Conservation (phyloP, 495 filamentous ascomycete species). For the Tuber calosporum region DNA sequence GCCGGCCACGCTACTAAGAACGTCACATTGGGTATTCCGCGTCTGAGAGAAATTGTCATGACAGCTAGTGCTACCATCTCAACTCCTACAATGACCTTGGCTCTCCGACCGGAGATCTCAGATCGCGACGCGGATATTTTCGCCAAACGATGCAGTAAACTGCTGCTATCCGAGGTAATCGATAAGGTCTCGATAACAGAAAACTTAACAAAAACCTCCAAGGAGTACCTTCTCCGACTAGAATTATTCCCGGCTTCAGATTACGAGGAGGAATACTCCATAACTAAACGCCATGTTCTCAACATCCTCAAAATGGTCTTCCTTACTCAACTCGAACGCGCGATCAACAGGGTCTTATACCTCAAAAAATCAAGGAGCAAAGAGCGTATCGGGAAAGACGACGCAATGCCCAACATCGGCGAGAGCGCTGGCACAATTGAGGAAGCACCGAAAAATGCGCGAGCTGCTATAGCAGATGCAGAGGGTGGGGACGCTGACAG, state of each 20-base stretch:
- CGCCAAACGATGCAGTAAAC: conserved; percentile 84
- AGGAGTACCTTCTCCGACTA: conserved; percentile 75
- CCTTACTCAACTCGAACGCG: conserved; percentile 58
- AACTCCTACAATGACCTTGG: conserved; percentile 86
- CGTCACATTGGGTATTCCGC: conserved; percentile 96
- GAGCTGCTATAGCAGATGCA: conserved; percentile 49
- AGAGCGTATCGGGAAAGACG: conserved; percentile 53
- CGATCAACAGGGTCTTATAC: conserved; percentile 70
- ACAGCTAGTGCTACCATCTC: conserved; percentile 80
- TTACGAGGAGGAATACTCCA: conserved; percentile 77
- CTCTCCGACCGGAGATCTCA: conserved; percentile 64
- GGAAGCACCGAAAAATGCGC: conserved; percentile 43
- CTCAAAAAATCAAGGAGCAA: conserved; percentile 60
- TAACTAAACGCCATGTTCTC: conserved; percentile 67
- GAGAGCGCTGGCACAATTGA: conserved; percentile 61
- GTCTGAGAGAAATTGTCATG: conserved; percentile 97
- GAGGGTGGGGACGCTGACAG: conserved; percentile 64
- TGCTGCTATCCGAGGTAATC: conserved; percentile 77
- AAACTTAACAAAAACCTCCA: conserved; percentile 63
- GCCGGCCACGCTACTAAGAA: conserved; percentile 97
- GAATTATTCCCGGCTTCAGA: conserved; percentile 76
- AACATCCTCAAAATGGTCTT: conserved; percentile 72
- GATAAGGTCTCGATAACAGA: conserved; percentile 76
- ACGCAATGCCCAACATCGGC: conserved; percentile 74
- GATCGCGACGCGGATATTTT: conserved; percentile 66